A percentile compares a stretch with the other conserved stretches of the same genome.
phyloP scores from a whole-genome alignment of 2,329 filamentous ascomycete species.

The Penicillium sp. region DNA sequence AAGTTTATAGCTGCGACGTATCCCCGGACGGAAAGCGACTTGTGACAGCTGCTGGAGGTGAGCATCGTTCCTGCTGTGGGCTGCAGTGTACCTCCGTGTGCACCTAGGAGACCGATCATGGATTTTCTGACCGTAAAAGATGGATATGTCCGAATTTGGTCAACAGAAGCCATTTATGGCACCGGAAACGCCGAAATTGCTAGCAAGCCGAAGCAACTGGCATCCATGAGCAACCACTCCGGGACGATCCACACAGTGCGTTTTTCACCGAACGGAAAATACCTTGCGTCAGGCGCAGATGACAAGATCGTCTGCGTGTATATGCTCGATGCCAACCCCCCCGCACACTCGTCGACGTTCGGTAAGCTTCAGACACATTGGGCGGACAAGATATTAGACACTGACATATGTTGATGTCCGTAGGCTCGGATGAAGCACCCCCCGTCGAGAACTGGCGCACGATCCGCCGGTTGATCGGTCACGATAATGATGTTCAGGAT shows the following conservation, averaged over 20 bases:
- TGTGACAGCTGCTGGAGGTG: conserved; percentile 90
- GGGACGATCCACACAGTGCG: conserved; percentile 96
- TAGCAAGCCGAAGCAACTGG: conserved; percentile 84
- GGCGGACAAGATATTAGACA: neutral
- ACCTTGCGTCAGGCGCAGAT: conserved; percentile 94
- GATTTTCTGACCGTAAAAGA: conserved; percentile 54
- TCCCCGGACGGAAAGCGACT: conserved; percentile 91
- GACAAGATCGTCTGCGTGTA: conserved; percentile 99
- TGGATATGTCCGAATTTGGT: conserved; percentile 97
- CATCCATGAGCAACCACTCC: conserved; percentile 97
- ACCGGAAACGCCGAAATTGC: conserved; percentile 70
- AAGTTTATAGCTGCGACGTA: conserved; percentile 97
- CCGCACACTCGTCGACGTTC: conserved; percentile 75
- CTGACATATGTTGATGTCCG: conserved; percentile 13
- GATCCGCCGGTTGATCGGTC: conserved; percentile 86
- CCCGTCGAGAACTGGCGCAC: conserved; percentile 99
- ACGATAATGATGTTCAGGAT: conserved; percentile 98
- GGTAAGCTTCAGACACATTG: conserved; percentile 54
- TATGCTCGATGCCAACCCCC: conserved; percentile 79
- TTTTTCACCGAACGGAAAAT: conserved; percentile 93
- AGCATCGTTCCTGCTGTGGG: conserved; percentile 31
- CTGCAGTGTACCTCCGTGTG: neutral
- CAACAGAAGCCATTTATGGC: conserved; percentile 87
- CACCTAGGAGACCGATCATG: conserved; percentile 1
- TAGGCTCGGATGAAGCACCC: conserved; percentile 81